Base-by-base conservation (phyloP, 352 stramenopile genomes). In the Globisporangium cystogenes region DNA sequence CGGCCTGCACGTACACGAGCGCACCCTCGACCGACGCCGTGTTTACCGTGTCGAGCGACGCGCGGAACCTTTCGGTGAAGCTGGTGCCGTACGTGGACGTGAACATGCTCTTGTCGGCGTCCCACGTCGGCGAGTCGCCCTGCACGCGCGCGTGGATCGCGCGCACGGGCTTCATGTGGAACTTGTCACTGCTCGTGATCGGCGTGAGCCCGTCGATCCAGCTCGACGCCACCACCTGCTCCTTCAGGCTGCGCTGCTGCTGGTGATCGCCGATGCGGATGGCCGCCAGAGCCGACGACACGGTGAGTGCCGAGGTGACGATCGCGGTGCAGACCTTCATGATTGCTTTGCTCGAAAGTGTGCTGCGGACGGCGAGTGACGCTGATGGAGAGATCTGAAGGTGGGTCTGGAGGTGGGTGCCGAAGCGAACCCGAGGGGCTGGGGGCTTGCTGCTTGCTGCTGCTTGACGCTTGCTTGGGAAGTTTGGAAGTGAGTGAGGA, bases 131-230 rank as follows among this genome's bases (percentile, higher is more conserved):
- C 53, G 65, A 66, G 55, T 90, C 79, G 27, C 61, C 62, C 62
- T 90, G 79, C 35, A 82, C 74, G 0, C 79, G 76, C 1, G 76
- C 76, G 41, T 87, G 79, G 24, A 90, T 58, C 27, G 72, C 70
- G 11, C 62, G 65, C 31, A 90, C 72, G 3, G 74, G 69, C 37
- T 60, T 67, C 64, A 79, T 85, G 60, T 82, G 70, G 54, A 71
- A 84, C 33, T 60, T 57, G 55, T 82, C 72, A 26, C 62, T 59
- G 56, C 70, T 75, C n/a, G 50, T 48, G 53, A 56, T 66, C 20
- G 61, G 65, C 42, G 57, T 67, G 24, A 79, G 55, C 11, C 51
- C 50, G 46, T 53, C 57, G 39, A 65, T 39, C 26, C 62, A 71
- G 47, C n/a, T n/a, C n/a, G 45, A 27, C 27, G 26, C n/a, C 2